Base-by-base conservation (phyloP, 1,139 yeast species). In the Yamadazyma jaroonii region DNA sequence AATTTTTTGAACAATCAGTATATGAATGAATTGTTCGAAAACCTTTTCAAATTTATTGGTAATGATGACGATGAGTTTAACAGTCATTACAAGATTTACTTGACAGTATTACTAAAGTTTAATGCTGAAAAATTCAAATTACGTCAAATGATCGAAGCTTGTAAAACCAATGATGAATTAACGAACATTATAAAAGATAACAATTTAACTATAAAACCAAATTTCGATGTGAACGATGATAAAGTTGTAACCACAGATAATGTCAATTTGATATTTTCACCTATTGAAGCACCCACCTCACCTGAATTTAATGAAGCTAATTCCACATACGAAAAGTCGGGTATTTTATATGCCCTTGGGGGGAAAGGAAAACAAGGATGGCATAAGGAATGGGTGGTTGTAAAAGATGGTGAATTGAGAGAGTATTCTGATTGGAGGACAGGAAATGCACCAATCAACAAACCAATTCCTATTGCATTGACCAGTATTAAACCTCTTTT, bases 311-410 rank as follows among this genome's bases (percentile, higher is more conserved):
- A 21, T 22, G 29, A 15, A 14, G 9, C 21, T 9, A n/a, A 6
- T 15, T 20, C 32, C 4, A 6, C 13, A 3, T 26, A 49, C 8
- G 72, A 67, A 39, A 65, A 63, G 41, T 58, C 70, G 2, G 90
- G 90, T 0, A 69, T 84, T 15, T 56, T 84, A 11, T 81, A 82
- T 68, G 78, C 86, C 0, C 66, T 80, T 28, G 83, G 87, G 2
- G 89, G 89, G 2, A 79, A 81, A 43, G 85, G 86, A 9, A 84
- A 83, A 48, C 79, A 77, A 24, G 86, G 87, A 2, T 88, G 96
- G 96, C 95, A 88, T 58, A 87, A 87, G 52, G 90, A 84, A 58
- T 86, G 95, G 94, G 87, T 88, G 1, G 88, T 81, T 0, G 64
- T 87, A 36, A 74, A 75, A 13, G 76, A 77, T 13, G 92, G 94